Conservation (phyloP, 331 rosid species). For the Telfairia occidentalis region DNA sequence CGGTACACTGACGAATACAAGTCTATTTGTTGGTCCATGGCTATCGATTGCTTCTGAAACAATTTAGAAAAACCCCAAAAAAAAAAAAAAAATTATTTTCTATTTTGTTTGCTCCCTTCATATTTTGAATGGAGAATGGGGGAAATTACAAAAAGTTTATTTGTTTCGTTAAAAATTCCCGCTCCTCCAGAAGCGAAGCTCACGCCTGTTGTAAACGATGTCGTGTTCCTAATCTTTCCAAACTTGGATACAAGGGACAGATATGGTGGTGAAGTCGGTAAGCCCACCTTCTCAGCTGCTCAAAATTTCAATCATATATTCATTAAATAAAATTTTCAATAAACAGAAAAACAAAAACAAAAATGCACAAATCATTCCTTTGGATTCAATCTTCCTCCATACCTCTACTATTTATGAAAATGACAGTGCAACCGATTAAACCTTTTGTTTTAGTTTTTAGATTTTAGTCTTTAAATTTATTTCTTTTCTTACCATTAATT, state of each 20-base stretch:
- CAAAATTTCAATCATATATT: slow-evolving; percentile 2
- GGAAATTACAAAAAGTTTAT: slow-evolving; percentile 40
- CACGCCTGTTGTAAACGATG: slow-evolving; percentile 42
- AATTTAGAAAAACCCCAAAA: neutral
- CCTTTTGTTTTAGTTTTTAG: no score
- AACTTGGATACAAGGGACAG: slow-evolving; percentile 35
- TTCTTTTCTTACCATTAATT: no score
- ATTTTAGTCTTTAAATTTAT: no score
- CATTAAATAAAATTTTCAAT: neutral
- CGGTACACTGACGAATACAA: slow-evolving; percentile 28
- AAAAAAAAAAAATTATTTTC: neutral
- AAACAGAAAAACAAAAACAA: slow-evolving; percentile 11
- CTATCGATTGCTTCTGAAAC: slow-evolving; percentile 46
- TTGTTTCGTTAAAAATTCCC: slow-evolving; percentile 64
- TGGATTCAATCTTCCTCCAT: no score
- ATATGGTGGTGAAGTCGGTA: slow-evolving; percentile 66
- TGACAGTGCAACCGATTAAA: no score
- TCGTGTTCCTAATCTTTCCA: slow-evolving; percentile 20
- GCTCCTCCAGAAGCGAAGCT: slow-evolving; percentile 95
- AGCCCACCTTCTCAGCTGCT: slow-evolving; percentile 73
- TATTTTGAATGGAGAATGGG: neutral
- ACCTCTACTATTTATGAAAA: no score
- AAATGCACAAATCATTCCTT: no score
- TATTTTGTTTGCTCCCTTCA: neutral
- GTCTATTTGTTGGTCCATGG: slow-evolving; percentile 47